Evolutionary conservation across 106 monocot species (phyloP).

Genomic region (Dioscorea zingiberensis): DNA sequence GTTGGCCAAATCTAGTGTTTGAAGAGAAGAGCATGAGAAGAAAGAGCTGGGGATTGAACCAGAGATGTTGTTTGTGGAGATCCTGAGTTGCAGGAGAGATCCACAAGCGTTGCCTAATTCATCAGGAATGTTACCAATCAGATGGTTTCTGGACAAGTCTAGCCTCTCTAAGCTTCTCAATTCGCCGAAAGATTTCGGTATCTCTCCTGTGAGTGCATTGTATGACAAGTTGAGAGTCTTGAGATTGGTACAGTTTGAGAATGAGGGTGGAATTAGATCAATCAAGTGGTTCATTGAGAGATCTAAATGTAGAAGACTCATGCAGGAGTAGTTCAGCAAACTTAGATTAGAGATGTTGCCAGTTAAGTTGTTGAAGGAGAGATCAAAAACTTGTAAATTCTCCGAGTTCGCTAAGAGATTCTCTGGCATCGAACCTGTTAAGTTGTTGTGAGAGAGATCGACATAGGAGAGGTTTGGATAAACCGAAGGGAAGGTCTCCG

Average conservation of each 20-base stretch:
- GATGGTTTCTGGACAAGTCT: constrained; percentile 57
- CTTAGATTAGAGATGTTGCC: constrained; percentile 31
- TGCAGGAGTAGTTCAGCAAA: constrained; percentile 28
- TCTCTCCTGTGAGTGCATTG: constrained; percentile 56
- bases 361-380: constrained; percentile 67
- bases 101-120: constrained; percentile 40
- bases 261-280: constrained; percentile 29
- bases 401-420: constrained; percentile 24
- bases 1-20: constrained; percentile 50
- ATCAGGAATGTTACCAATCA: constrained; percentile 34
- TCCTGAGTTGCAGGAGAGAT: constrained; percentile 35
- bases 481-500: constrained; percentile 21
- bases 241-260: constrained; percentile 49
- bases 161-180: constrained; percentile 45
- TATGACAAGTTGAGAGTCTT: constrained; percentile 57
- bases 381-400: constrained; percentile 49
- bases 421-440: constrained; percentile 38
- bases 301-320: constrained; percentile 41
- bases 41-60: constrained; percentile 38
- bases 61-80: constrained; percentile 51
- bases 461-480: constrained; percentile 34
- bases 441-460: constrained; percentile 62
- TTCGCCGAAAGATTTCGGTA: constrained; percentile 34
- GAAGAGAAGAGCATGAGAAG: constrained; percentile 42
- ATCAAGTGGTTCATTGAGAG: constrained; percentile 45